Conservation (phyloP, 2,329 filamentous ascomycete genomes). For the Penicillium sp. region DNA sequence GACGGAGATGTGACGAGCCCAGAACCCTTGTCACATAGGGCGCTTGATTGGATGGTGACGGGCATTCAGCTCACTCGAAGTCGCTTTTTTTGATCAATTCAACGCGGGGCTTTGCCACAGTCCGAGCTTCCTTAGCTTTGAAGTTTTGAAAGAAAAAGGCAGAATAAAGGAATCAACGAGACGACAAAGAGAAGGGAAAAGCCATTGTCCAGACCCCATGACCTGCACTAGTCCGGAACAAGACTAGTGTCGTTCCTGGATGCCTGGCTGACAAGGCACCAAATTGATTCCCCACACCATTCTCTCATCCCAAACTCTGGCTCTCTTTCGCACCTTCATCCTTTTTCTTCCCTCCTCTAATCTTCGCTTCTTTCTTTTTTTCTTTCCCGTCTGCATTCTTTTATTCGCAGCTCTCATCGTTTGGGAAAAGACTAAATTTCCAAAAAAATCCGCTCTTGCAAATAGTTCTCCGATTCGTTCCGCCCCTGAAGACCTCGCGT, state of each 20-base stretch:
- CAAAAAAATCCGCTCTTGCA: conserved; percentile 22
- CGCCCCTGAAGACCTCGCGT: conserved; percentile 26
- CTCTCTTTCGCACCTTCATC: conserved; percentile 21
- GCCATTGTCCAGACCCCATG: not conserved
- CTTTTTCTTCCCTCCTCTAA: conserved; percentile 21
- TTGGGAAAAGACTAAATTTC: conserved; percentile 21
- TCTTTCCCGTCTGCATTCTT: conserved; percentile 24
- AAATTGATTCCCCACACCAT: conserved; percentile 19
- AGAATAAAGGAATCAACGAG: not conserved
- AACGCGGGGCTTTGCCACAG: not conserved
- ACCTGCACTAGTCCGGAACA: not conserved
- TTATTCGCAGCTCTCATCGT: conserved; percentile 28
- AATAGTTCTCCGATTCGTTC: conserved; percentile 23
- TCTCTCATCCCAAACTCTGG: conserved; percentile 13
- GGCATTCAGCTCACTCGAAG: not conserved
- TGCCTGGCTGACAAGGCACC: conserved; percentile 10
- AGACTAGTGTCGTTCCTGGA: not conserved
- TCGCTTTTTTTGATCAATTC: not conserved
- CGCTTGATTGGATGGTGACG: not conserved
- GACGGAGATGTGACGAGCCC: conserved; percentile 21
- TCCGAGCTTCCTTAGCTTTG: not conserved
- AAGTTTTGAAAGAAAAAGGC: not conserved
- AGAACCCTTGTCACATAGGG: conserved; percentile 10
- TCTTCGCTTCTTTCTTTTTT: conserved; percentile 30
- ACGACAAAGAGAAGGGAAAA: not conserved